Conservation (phyloP, 495 filamentous ascomycete species). For the Xylaria longipes region DNA sequence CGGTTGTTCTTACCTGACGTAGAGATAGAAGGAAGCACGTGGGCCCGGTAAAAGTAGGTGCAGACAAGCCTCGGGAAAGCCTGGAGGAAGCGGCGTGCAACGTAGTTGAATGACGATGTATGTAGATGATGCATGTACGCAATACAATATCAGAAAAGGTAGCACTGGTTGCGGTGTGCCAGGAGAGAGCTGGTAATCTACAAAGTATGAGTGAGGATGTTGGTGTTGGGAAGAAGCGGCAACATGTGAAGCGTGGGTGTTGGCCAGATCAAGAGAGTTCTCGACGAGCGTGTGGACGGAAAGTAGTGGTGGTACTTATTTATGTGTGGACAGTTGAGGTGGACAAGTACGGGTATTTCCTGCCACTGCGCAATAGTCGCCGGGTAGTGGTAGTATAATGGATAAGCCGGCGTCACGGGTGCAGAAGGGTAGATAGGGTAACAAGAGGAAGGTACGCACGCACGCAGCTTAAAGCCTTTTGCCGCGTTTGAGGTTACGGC, state of each 20-base stretch:
- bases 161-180: neutral
- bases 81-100: conserved; percentile 17
- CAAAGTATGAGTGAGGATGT: neutral
- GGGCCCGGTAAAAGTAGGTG: conserved; percentile 17
- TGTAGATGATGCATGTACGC: neutral
- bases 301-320: neutral
- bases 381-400: neutral
- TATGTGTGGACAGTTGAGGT: neutral
- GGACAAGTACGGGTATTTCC: neutral
- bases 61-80: conserved; percentile 1
- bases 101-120: conserved; percentile 9
- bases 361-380: neutral
- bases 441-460: neutral
- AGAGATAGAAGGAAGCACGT: conserved; percentile 9
- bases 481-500: no score
- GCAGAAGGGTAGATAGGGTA: neutral
- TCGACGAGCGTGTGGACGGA: neutral
- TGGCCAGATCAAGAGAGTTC: neutral
- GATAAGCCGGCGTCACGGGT: neutral
- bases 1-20: conserved; percentile 4
- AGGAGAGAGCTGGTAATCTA: neutral
- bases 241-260: neutral
- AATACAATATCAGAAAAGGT: conserved; percentile 15
- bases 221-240: neutral
- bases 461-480: neutral